Evolutionary conservation across 495 filamentous ascomycete species (phyloP).

Genomic region (Parathielavia appendiculata): DNA sequence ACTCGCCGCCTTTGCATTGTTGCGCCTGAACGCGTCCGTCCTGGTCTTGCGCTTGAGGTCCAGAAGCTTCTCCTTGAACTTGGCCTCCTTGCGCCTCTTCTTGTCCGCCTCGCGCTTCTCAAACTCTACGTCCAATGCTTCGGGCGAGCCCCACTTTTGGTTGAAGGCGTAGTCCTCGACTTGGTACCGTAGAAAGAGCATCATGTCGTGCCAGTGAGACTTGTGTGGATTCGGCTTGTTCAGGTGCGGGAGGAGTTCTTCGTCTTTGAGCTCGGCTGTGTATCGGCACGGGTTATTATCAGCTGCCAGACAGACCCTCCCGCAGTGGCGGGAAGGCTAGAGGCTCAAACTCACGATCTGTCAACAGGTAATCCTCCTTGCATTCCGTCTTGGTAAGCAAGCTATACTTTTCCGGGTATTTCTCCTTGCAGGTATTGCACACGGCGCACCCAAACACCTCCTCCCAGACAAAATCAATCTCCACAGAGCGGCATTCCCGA

Average conservation of each 20-base stretch:
- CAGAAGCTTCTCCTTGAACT: conserved; percentile 81
- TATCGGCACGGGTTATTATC: not conserved
- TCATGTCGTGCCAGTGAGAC: conserved; percentile 95
- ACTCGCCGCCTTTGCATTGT: conserved; percentile 39
- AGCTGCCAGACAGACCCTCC: not conserved
- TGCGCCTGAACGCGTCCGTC: conserved; percentile 78
- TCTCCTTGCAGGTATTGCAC: conserved; percentile 78
- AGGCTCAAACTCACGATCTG: conserved; percentile 62
- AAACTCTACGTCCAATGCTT: conserved; percentile 86
- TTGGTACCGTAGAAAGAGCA: conserved; percentile 89
- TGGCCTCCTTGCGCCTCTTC: conserved; percentile 82
- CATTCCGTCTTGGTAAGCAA: conserved; percentile 95
- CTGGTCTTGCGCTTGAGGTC: conserved; percentile 91
- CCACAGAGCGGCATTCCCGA: conserved; percentile 72
- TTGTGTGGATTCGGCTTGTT: conserved; percentile 93
- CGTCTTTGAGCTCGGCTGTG: conserved; percentile 75
- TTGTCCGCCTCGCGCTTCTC: conserved; percentile 72
- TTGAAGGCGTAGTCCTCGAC: conserved; percentile 88
- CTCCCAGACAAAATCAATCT: conserved; percentile 94
- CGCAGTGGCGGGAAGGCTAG: no score
- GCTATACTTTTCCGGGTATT: conserved; percentile 83
- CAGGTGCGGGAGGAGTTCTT: conserved; percentile 78
- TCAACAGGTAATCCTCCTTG: conserved; percentile 89
- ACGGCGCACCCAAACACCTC: conserved; percentile 68
- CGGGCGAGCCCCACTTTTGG: conserved; percentile 75